These are phyloP conservation scores for Aspergillus pseudonomiae DNA, from an alignment of 2,329 filamentous ascomycete genomes.

Conservation along the genomic window DNA sequence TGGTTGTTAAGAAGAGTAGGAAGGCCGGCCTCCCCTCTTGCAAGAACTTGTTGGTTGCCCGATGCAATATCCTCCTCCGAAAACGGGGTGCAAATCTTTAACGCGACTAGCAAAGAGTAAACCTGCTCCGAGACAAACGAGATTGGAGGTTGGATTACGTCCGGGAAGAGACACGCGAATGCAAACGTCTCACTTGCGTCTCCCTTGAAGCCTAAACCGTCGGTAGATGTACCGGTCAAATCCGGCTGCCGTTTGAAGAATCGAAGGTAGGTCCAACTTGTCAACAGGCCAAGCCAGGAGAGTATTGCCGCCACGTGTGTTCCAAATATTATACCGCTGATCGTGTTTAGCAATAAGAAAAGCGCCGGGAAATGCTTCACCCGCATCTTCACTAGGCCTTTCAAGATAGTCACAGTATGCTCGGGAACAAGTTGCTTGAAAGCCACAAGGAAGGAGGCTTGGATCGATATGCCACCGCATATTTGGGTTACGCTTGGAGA, in stretches of 20 bases:
- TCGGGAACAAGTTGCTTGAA: constrained; percentile 98
- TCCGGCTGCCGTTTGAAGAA: constrained; percentile 79
- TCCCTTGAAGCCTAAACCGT: constrained; percentile 67
- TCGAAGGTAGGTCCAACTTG: constrained; percentile 92
- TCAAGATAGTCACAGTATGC: constrained; percentile 93
- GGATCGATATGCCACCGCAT: constrained; percentile 83
- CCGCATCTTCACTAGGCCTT: constrained; percentile 83
- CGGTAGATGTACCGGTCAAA: constrained; percentile 57
- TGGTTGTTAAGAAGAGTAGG: constrained; percentile 61
- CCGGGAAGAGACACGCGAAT: constrained; percentile 94
- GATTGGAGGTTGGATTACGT: constrained; percentile 76
- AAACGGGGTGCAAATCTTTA: constrained; percentile 83
- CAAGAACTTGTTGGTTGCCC: constrained; percentile 70
- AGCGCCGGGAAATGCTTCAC: constrained; percentile 80
- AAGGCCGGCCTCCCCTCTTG: constrained; percentile 62
- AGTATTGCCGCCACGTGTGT: constrained; percentile 80
- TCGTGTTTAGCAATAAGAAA: constrained; percentile 71
- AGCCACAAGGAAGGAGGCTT: constrained; percentile 91
- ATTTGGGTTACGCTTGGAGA: constrained; percentile 72
- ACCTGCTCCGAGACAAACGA: constrained; percentile 72
- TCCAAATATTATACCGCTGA: constrained; percentile 65
- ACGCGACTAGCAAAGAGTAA: constrained; percentile 72
- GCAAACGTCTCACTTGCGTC: constrained; percentile 96
- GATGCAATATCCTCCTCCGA: constrained; percentile 77
- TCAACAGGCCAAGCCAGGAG: constrained; percentile 77